A percentile compares a stretch with the other conserved stretches of the same genome.
phyloP scores from a whole-genome alignment of 805 yeast species.

The Candida argentea region DNA sequence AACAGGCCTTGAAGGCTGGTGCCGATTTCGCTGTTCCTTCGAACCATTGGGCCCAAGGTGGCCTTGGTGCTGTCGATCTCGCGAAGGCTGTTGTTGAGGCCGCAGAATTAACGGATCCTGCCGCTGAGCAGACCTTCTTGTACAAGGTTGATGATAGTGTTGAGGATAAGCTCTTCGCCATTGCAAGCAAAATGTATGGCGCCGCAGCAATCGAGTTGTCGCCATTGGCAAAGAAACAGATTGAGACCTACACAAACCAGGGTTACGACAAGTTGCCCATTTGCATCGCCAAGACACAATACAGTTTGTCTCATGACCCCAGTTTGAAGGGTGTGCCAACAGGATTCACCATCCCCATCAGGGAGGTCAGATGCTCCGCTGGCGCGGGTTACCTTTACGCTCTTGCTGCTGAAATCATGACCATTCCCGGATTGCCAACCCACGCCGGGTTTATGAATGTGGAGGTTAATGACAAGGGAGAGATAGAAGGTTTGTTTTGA shows the following conservation, averaged over 20 bases:
- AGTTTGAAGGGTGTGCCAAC: constrained; percentile 89
- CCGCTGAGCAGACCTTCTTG: constrained; percentile 37
- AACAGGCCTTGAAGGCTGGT: constrained; percentile 82
- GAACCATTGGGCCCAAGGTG: constrained; percentile 95
- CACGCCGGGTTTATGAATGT: constrained; percentile 96
- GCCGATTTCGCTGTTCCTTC: constrained; percentile 86
- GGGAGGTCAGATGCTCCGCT: constrained; percentile 87
- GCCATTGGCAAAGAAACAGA: constrained; percentile 72
- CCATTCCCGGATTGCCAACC: constrained; percentile 95
- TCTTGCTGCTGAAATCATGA: constrained; percentile 92
- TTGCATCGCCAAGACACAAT: constrained; percentile 96
- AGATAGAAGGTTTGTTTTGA: constrained; percentile 83
- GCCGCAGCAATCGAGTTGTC: constrained; percentile 76
- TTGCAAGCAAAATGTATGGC: constrained; percentile 88
- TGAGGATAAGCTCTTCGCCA: constrained; percentile 67
- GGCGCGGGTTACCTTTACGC: constrained; percentile 98
- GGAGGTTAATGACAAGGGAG: constrained; percentile 83
- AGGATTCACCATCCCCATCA: constrained; percentile 87
- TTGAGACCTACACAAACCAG: constrained; percentile 72
- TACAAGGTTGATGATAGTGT: constrained; percentile 66
- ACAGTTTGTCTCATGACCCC: constrained; percentile 92
- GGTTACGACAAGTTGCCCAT: constrained; percentile 89
- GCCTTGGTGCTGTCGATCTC: constrained; percentile 74
- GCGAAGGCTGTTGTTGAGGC: constrained; percentile 80
- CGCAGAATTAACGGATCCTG: constrained; percentile 33